Conservation (phyloP, 2,329 filamentous ascomycete species). For the Nigrograna mackinnonii region DNA sequence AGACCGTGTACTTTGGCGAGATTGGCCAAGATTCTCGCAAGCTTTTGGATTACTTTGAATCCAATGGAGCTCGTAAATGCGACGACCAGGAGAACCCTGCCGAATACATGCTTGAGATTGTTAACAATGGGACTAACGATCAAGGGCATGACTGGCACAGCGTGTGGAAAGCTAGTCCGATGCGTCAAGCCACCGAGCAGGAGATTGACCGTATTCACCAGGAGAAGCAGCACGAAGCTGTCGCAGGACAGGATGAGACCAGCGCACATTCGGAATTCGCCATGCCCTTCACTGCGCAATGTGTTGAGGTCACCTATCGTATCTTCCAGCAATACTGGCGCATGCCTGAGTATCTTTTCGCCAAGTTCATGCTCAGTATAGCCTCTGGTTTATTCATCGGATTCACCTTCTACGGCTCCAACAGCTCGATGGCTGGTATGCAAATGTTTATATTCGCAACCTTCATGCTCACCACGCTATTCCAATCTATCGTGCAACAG, state of each 20-base stretch:
- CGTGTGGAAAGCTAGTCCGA: slow-evolving; percentile 39
- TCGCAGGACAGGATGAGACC: slow-evolving; percentile 32
- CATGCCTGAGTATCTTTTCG: slow-evolving; percentile 47
- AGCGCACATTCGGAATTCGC: slow-evolving; percentile 47
- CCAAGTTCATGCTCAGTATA: slow-evolving; percentile 31
- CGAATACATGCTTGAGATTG: slow-evolving; percentile 71
- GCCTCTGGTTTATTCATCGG: slow-evolving; percentile 36
- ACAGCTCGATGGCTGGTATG: slow-evolving; percentile 44
- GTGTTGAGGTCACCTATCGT: slow-evolving; percentile 43
- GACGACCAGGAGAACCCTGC: slow-evolving; percentile 69
- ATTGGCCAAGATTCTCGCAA: slow-evolving; percentile 47
- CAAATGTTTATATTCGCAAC: slow-evolving; percentile 53
- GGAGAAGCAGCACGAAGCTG: slow-evolving; percentile 30
- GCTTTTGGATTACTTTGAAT: slow-evolving; percentile 60
- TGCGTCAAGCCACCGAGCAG: slow-evolving; percentile 28
- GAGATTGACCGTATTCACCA: slow-evolving; percentile 46
- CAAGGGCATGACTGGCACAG: slow-evolving; percentile 42
- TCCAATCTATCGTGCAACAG: slow-evolving; percentile 55
- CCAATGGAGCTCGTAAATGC: slow-evolving; percentile 64
- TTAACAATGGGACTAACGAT: slow-evolving; percentile 35
- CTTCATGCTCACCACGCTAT: slow-evolving; percentile 53
- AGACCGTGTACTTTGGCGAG: slow-evolving; percentile 53
- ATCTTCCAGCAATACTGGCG: slow-evolving; percentile 53
- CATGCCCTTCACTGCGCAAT: slow-evolving; percentile 40
- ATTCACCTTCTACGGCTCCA: slow-evolving; percentile 48